Evolutionary conservation across 2,329 filamentous ascomycete genomes (phyloP).

Genomic region (Pseudogymnoascus sp.): DNA sequence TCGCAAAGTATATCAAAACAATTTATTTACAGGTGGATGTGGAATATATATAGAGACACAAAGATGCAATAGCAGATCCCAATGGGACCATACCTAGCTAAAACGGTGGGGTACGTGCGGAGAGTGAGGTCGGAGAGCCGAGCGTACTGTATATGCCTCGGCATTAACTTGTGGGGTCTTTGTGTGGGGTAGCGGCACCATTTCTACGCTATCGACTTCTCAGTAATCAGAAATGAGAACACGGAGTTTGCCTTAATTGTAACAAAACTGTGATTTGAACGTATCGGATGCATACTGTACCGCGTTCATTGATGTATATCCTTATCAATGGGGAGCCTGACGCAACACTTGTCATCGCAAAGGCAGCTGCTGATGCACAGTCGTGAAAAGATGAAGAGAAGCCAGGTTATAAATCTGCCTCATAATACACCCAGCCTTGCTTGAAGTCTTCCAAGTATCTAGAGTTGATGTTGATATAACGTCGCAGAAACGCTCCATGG

Average conservation of each 20-base stretch:
- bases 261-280: background rate
- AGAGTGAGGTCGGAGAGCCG: background rate
- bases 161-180: background rate
- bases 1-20: background rate
- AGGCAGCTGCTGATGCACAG: background rate
- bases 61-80: constrained; percentile 4
- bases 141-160: background rate
- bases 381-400: background rate
- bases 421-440: background rate
- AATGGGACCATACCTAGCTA: background rate
- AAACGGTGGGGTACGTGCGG: background rate
- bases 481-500: background rate
- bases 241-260: background rate
- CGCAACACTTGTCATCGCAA: background rate
- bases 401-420: background rate
- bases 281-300: background rate
- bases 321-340: background rate
- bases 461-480: background rate
- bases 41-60: background rate
- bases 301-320: background rate
- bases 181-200: constrained; percentile 1
- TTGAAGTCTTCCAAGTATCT: background rate
- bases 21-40: background rate
- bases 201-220: background rate
- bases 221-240: background rate